These are phyloP conservation scores for Mycena amicta DNA, from an alignment of 768 basidiomycete genomes.

Conservation along the genomic window DNA sequence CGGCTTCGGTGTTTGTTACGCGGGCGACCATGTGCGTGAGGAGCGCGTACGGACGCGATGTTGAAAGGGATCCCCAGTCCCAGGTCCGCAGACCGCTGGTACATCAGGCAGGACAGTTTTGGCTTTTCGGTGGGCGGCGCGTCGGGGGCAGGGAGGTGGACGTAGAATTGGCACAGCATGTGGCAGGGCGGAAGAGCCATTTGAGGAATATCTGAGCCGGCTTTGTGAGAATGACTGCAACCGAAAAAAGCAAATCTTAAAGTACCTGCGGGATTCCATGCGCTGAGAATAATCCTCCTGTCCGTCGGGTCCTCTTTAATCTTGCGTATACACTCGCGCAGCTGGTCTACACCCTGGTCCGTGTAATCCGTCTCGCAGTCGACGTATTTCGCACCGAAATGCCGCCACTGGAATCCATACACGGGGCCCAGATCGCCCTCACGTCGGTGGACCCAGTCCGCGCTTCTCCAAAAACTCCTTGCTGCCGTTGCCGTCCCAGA, in stretches of 20 bases:
- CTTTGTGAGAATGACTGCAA: constrained; percentile 1
- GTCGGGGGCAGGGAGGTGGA: constrained; percentile 71
- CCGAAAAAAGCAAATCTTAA: constrained; percentile 8
- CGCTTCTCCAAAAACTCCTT: constrained; percentile 83
- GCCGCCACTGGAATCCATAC: constrained; percentile 97
- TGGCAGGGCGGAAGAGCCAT: constrained; percentile 99
- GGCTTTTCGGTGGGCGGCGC: constrained; percentile 54
- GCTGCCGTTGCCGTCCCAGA: constrained; percentile 97
- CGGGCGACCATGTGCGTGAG: constrained; percentile 98
- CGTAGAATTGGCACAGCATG: constrained; percentile 99
- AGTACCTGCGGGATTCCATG: constrained; percentile 97
- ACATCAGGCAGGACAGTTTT: constrained; percentile 92
- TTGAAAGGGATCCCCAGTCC: constrained; percentile 99
- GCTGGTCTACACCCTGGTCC: constrained; percentile 90
- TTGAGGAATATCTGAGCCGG: constrained; percentile 77
- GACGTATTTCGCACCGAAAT: constrained; percentile 85
- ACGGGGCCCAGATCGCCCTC: constrained; percentile 96
- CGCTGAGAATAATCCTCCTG: constrained; percentile 89
- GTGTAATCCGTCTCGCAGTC: constrained; percentile 77
- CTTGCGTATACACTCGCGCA: constrained; percentile 85
- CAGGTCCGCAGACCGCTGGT: constrained; percentile 95
- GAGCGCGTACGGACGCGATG: constrained; percentile 96
- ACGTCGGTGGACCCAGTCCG: constrained; percentile 79
- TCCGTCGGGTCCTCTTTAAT: constrained; percentile 94
- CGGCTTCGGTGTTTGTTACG: constrained; percentile 82